phyloP scores from a whole-genome alignment of 1,284 basidiomycete genomes.

The Fomitopsis palustris region DNA sequence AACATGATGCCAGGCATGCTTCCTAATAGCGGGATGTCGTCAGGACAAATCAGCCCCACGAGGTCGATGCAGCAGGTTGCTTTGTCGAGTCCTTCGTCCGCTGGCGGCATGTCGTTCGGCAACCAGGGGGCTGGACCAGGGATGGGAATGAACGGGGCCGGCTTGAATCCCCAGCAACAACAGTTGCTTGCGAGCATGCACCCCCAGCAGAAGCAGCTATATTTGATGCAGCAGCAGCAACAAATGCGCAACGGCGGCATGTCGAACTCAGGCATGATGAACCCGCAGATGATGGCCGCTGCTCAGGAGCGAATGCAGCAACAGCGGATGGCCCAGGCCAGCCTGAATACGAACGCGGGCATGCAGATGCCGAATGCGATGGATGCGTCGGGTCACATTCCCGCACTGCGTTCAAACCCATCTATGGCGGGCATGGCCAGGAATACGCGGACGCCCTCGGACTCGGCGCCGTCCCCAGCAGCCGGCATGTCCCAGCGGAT shows the following conservation, averaged over 20 bases:
- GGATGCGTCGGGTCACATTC: slow-evolving; percentile 20
- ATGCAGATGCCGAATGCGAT: slow-evolving; percentile 26
- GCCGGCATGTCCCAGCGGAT: slow-evolving; percentile 43
- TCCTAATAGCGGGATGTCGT: slow-evolving; percentile 5
- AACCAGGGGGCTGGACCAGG: slow-evolving; percentile 9
- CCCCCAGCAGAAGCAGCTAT: slow-evolving; percentile 32
- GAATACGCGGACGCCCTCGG: slow-evolving; percentile 66
- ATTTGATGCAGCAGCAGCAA: slow-evolving; percentile 33
- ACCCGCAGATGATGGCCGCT: slow-evolving; percentile 22
- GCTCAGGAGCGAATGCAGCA: slow-evolving; percentile 36
- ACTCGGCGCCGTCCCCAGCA: slow-evolving; percentile 49
- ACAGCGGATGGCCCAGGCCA: slow-evolving; percentile 22
- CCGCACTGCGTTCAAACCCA: slow-evolving; percentile 46
- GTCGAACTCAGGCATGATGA: slow-evolving; percentile 25
- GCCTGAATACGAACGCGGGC: slow-evolving; percentile 27
- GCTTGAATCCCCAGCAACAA: slow-evolving; percentile 27
- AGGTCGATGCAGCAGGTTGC: slow-evolving; percentile 21
- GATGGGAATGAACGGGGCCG: slow-evolving; percentile 20
- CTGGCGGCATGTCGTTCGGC: slow-evolving; percentile 15
- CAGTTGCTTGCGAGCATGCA: slow-evolving; percentile 22
- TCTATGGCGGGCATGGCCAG: slow-evolving; percentile 69
- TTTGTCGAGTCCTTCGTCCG: slow-evolving; percentile 16
- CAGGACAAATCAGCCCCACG: slow-evolving; percentile 19
- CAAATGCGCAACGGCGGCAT: slow-evolving; percentile 23
- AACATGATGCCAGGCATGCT: slow-evolving; percentile 17